These are phyloP conservation scores for Komagataella ulmi DNA, from an alignment of 805 yeast species.

Conservation along the genomic window DNA sequence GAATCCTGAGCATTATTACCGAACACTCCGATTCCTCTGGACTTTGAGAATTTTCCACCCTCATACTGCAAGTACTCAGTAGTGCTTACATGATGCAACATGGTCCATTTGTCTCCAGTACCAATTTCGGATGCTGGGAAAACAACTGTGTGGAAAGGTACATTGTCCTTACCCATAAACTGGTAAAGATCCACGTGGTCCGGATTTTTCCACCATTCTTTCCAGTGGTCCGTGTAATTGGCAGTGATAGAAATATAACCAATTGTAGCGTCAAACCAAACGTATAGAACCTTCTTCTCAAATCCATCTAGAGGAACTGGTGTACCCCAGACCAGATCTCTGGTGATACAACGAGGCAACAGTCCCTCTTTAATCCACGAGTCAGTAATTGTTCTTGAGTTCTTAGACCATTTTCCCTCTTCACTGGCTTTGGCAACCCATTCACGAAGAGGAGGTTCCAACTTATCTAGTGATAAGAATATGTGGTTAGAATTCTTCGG, in stretches of 20 bases:
- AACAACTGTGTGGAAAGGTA: slow-evolving; percentile 96
- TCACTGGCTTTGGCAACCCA: slow-evolving; percentile 64
- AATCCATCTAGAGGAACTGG: slow-evolving; percentile 88
- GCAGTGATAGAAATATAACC: slow-evolving; percentile 97
- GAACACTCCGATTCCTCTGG: slow-evolving; percentile 96
- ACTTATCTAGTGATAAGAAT: slow-evolving; percentile 69
- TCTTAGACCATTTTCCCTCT: slow-evolving; percentile 84
- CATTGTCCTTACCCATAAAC: slow-evolving; percentile 99
- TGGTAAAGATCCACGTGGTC: slow-evolving; percentile 81
- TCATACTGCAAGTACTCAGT: slow-evolving; percentile 97
- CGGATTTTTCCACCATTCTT: slow-evolving; percentile 92
- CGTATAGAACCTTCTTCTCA: slow-evolving; percentile 85
- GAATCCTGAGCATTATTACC: slow-evolving; percentile 96
- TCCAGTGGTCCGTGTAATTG: slow-evolving; percentile 73
- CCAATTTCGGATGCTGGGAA: slow-evolving; percentile 93
- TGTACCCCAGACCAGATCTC: slow-evolving; percentile 97
- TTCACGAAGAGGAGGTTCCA: slow-evolving; percentile 58
- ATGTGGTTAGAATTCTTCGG: slow-evolving; percentile 76
- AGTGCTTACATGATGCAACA: slow-evolving; percentile 79
- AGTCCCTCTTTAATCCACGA: slow-evolving; percentile 93
- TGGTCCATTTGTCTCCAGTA: slow-evolving; percentile 81
- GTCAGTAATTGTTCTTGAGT: slow-evolving; percentile 76
- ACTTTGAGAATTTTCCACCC: slow-evolving; percentile 95
- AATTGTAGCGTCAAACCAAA: slow-evolving; percentile 98
- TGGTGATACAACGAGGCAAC: slow-evolving; percentile 88